phyloP scores from a whole-genome alignment of 306 rosid genomes.

The Trifolium repens region DNA sequence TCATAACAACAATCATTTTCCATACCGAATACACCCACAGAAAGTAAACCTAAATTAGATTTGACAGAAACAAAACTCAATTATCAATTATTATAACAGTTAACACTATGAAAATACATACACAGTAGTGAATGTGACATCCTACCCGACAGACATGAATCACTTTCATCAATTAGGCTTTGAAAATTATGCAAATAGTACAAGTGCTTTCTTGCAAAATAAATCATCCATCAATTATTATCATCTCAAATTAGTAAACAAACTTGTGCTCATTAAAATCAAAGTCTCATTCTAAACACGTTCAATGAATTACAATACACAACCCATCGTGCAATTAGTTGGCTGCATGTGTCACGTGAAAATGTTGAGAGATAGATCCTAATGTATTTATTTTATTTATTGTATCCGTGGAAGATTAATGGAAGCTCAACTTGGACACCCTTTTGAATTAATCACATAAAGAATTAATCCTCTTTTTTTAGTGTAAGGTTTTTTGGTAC shows the following conservation, averaged over 20 bases:
- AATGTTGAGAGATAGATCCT: neutral
- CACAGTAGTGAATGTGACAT: neutral
- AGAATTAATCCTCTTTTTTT: no score
- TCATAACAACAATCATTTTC: no score
- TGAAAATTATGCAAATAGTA: neutral
- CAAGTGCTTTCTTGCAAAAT: neutral
- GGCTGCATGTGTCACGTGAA: neutral
- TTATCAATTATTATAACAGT: no score
- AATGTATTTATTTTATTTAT: neutral
- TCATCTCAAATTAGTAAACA: neutral
- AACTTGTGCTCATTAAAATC: neutral
- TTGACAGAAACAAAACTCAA: no score
- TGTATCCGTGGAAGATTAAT: neutral
- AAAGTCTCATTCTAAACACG: neutral
- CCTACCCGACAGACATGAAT: neutral
- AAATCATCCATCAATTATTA: neutral
- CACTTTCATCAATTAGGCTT: constrained; percentile 8
- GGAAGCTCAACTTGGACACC: neutral
- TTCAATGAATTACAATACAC: neutral
- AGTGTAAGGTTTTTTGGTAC: no score
- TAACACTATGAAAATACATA: neutral
- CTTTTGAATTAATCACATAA: neutral
- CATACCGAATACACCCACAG: no score
- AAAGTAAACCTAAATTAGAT: no score
- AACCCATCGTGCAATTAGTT: neutral